phyloP scores from a whole-genome alignment of 83 land plant species.

The Picea abies region DNA sequence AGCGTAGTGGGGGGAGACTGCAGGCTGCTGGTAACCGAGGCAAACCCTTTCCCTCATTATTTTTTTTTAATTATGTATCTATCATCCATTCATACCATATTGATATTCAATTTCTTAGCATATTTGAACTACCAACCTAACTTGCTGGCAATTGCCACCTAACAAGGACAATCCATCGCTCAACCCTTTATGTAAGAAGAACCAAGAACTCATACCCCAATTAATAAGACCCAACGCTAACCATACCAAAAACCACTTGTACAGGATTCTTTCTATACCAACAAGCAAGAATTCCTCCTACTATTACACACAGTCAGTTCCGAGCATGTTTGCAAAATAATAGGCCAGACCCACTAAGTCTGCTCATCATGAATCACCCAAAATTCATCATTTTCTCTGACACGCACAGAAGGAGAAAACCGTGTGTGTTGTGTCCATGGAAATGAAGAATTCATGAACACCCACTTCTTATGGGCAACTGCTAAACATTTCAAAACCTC shows the following conservation, averaged over 20 bases:
- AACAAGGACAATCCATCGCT: background rate
- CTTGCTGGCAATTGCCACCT: background rate
- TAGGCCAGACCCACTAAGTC: background rate
- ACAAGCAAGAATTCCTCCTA: background rate
- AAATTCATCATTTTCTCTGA: background rate
- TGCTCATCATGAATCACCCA: background rate
- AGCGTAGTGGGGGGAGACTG: background rate
- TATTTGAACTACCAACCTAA: background rate
- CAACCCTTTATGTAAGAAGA: background rate
- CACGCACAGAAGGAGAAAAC: background rate
- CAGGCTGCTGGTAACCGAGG: too few relatives aligned
- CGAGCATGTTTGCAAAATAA: background rate
- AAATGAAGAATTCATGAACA: background rate
- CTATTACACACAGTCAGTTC: background rate
- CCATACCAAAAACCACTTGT: background rate
- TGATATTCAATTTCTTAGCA: background rate
- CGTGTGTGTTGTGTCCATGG: too few relatives aligned
- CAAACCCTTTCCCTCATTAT: too few relatives aligned
- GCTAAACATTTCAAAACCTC: too few relatives aligned
- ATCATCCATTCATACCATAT: background rate
- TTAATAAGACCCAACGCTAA: background rate
- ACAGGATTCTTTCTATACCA: background rate
- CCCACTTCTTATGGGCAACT: background rate
- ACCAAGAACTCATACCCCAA: background rate
- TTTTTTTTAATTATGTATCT: too few relatives aligned